These are phyloP conservation scores for Tetrahymena elliotti DNA, from an alignment of 73 alveolate genomes.

Conservation along the genomic window DNA sequence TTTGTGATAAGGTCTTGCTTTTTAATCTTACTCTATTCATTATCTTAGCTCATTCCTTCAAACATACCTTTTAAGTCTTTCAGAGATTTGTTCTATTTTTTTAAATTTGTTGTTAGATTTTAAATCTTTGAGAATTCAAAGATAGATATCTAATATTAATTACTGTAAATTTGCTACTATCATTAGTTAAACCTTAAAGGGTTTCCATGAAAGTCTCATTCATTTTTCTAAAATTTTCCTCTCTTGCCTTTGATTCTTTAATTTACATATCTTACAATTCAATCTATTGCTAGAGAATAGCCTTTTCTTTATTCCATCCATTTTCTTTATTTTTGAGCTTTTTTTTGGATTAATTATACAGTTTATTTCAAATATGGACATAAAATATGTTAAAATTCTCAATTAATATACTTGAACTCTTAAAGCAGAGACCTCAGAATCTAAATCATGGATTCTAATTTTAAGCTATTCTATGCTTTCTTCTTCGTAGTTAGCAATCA, in stretches of 20 bases:
- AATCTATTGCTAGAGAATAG: constrained; percentile 10
- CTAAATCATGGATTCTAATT: not conserved
- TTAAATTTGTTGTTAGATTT: not conserved
- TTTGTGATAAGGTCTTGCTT: not conserved
- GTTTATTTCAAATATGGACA: not conserved
- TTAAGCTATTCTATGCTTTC: not conserved
- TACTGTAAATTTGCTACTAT: not conserved
- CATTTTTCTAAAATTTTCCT: constrained; percentile 37
- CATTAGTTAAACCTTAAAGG: not conserved
- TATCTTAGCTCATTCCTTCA: not conserved
- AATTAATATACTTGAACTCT: not conserved
- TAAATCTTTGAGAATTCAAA: not conserved
- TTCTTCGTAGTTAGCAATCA: not conserved
- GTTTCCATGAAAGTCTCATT: constrained; percentile 27
- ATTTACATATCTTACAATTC: constrained; percentile 22
- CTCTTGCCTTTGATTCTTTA: constrained; percentile 26
- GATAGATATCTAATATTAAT: not conserved
- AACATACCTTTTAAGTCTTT: not conserved
- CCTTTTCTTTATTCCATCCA: constrained; percentile 41
- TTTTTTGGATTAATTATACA: not conserved
- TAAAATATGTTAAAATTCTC: not conserved
- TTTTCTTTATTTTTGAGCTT: not conserved
- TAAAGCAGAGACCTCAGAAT: not conserved
- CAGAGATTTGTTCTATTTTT: not conserved
- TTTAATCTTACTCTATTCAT: not conserved